These are phyloP conservation scores for Pythium guiyangense DNA, from an alignment of 352 stramenopile species.

Conservation along the genomic window DNA sequence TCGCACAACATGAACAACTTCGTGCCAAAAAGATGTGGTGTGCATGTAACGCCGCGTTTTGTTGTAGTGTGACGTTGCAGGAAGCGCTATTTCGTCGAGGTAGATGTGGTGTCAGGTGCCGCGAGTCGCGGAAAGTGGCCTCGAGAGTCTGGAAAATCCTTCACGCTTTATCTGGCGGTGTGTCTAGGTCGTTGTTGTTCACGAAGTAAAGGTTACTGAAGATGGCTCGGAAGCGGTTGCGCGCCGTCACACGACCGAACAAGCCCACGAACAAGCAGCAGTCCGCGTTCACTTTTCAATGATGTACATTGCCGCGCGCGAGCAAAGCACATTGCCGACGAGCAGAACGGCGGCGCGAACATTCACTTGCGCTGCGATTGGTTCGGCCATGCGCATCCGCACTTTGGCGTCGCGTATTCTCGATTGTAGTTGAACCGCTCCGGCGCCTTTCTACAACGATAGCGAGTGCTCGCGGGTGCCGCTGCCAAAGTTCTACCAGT, in stretches of 20 bases:
- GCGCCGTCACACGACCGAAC: background rate
- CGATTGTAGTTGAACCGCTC: too few species aligned
- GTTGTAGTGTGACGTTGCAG: background rate
- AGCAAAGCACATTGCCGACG: background rate
- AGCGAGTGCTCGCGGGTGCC: too few species aligned
- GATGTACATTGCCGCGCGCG: background rate
- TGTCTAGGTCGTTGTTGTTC: background rate
- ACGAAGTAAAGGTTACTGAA: background rate
- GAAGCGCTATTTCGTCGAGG: background rate
- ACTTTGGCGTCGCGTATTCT: too few species aligned
- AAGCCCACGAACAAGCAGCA: background rate
- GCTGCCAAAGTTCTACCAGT: too few species aligned
- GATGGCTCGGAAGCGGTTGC: background rate
- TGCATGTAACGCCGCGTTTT: background rate
- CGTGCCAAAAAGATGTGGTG: background rate
- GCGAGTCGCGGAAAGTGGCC: background rate
- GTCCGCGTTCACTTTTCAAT: background rate
- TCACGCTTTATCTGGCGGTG: background rate
- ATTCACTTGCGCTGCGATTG: background rate
- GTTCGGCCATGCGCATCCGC: too few species aligned
- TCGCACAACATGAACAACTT: conserved; percentile 1
- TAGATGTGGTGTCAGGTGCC: background rate
- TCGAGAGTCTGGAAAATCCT: background rate
- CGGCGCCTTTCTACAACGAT: too few species aligned
- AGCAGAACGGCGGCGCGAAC: background rate